Evolutionary conservation across 2,329 filamentous ascomycete genomes (phyloP).

Genomic region (Diaporthe sp.): DNA sequence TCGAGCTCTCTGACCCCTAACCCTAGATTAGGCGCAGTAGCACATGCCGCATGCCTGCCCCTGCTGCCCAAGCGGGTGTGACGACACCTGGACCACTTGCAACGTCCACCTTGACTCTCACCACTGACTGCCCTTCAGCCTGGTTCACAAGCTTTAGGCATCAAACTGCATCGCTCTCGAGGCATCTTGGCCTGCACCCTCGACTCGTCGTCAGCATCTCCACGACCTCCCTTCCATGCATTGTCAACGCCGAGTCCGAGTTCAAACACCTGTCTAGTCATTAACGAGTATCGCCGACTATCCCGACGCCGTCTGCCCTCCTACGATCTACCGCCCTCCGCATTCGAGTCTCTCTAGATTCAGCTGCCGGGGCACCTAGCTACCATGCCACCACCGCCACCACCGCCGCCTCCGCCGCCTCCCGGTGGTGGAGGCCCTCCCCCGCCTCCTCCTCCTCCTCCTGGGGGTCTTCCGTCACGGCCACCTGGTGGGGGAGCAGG

Average conservation of each 20-base stretch:
- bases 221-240: background rate
- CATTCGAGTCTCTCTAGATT: background rate
- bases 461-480: constrained; percentile 65
- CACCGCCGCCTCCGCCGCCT: constrained; percentile 77
- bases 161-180: constrained; percentile 12
- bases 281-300: constrained; percentile 8
- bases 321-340: background rate
- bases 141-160: constrained; percentile 18
- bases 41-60: constrained; percentile 13
- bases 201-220: constrained; percentile 11
- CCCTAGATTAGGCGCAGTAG: background rate
- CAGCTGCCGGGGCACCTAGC: background rate
- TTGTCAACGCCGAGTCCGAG: background rate
- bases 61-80: constrained; percentile 16
- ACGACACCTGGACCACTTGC: constrained; percentile 20
- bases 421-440: constrained; percentile 70
- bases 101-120: constrained; percentile 6
- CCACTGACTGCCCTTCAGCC: background rate
- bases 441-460: constrained; percentile 76
- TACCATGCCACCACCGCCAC: constrained; percentile 70
- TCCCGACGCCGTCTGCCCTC: background rate
- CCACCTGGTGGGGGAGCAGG: constrained; percentile 69
- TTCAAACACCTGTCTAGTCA: constrained; percentile 15
- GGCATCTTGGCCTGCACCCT: background rate
- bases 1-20: background rate